phyloP scores from a whole-genome alignment of 169 alveolate genomes.

The Plasmodium falciparum region DNA sequence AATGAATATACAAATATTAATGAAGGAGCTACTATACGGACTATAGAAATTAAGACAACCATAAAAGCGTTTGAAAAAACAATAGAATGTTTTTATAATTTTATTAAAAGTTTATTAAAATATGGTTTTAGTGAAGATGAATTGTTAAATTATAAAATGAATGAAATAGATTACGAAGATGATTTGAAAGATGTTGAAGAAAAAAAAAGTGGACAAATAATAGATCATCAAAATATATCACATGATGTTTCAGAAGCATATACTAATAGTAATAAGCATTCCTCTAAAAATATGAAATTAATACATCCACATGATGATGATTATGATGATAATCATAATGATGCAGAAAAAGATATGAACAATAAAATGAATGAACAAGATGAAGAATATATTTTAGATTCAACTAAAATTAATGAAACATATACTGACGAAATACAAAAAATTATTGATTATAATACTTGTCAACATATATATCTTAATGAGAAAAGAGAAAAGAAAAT shows the following conservation, averaged over 20 bases:
- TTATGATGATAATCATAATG: too few species aligned
- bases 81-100: conserved; percentile 30
- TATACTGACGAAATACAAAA: conserved; percentile 72
- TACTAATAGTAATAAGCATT: not conserved
- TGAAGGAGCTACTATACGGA: conserved; percentile 73
- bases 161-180: conserved; percentile 43
- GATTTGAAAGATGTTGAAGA: not conserved
- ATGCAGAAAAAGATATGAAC: not conserved
- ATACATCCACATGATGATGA: conserved; percentile 8
- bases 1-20: conserved; percentile 81
- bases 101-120: conserved; percentile 39
- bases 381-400: conserved; percentile 51
- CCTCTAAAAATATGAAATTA: conserved; percentile 50
- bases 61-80: conserved; percentile 31
- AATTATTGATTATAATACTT: conserved; percentile 68
- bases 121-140: conserved; percentile 63
- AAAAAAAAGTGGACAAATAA: not conserved
- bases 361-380: not conserved
- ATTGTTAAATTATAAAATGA: conserved; percentile 41
- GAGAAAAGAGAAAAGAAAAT: conserved; percentile 67
- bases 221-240: not conserved
- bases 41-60: conserved; percentile 67
- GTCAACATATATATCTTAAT: conserved; percentile 49
- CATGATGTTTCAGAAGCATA: conserved; percentile 25
- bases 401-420: conserved; percentile 56